These are phyloP conservation scores for Dothistroma septosporum DNA, from an alignment of 2,329 filamentous ascomycete genomes.

Conservation along the genomic window DNA sequence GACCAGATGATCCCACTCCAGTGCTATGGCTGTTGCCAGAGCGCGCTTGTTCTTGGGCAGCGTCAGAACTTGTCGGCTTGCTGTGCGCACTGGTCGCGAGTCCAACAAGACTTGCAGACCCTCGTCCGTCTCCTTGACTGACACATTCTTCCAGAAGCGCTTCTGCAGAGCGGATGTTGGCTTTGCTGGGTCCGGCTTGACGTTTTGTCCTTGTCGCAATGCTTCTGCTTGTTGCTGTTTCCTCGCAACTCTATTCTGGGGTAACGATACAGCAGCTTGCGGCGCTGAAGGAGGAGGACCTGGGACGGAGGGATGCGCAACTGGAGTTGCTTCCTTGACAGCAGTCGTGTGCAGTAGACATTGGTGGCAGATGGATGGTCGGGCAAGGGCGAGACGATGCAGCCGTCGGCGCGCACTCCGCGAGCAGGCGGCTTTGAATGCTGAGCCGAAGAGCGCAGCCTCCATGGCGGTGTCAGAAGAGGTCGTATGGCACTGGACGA, in stretches of 20 bases:
- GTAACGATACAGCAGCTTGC: constrained; percentile 45
- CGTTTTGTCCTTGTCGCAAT: constrained; percentile 44
- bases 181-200: constrained; percentile 42
- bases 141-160: constrained; percentile 86
- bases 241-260: constrained; percentile 46
- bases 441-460: constrained; percentile 13
- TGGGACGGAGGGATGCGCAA: constrained; percentile 54
- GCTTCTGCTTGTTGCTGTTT: constrained; percentile 50
- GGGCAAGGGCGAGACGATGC: constrained; percentile 5
- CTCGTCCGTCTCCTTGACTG: constrained; percentile 61
- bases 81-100: constrained; percentile 71
- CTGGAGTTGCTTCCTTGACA: constrained; percentile 49
- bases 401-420: constrained; percentile 29
- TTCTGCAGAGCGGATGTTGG: constrained; percentile 54
- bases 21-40: constrained; percentile 77
- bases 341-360: constrained; percentile 44
- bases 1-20: constrained; percentile 87
- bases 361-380: constrained; percentile 26
- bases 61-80: constrained; percentile 65
- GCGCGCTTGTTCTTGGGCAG: constrained; percentile 72
- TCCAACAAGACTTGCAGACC: constrained; percentile 70
- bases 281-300: constrained; percentile 59
- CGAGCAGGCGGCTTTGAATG: constrained; percentile 30
- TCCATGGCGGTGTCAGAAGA: constrained; percentile 19
- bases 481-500: neutral